Percentiles rank a stretch among this genome's conserved stretches.
Evolutionary conservation across 495 filamentous ascomycete genomes (phyloP).

Genomic region (Xylaria bambusicola): DNA sequence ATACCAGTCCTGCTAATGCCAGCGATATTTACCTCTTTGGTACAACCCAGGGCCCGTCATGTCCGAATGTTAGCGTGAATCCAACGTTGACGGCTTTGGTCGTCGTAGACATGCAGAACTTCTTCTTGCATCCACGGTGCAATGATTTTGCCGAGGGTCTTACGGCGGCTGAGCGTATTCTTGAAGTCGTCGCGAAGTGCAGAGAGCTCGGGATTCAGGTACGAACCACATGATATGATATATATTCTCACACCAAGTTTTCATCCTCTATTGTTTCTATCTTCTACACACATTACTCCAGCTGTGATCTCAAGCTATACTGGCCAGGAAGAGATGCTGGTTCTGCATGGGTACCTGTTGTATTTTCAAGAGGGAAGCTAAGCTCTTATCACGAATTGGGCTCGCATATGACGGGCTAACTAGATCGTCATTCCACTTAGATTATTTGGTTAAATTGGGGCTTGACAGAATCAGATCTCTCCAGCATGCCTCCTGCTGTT

Average conservation of each 20-base stretch:
- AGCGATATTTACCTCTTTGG: background rate
- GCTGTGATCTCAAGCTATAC: no score
- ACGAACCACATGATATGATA: background rate
- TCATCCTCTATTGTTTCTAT: background rate
- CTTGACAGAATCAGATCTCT: slow-evolving; percentile 53
- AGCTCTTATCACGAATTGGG: background rate
- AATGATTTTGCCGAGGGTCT: slow-evolving; percentile 38
- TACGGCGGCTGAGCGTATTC: slow-evolving; percentile 36
- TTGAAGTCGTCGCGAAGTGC: slow-evolving; percentile 34
- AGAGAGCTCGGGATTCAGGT: slow-evolving; percentile 49
- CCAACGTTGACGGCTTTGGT: background rate
- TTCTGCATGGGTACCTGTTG: no score
- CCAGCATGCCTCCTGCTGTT: slow-evolving; percentile 50
- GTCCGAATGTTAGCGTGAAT: no score
- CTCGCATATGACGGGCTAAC: background rate
- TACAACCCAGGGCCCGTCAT: background rate
- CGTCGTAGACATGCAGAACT: slow-evolving; percentile 40
- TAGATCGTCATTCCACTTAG: slow-evolving; percentile 15
- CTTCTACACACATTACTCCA: background rate
- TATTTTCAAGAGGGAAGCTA: background rate
- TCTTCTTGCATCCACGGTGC: slow-evolving; percentile 51
- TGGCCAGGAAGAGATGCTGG: no score
- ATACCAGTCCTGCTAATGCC: background rate
- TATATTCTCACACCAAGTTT: background rate
- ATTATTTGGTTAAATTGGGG: slow-evolving; percentile 66